phyloP scores from a whole-genome alignment of 306 rosid genomes.

The Ormosia semicastrata region DNA sequence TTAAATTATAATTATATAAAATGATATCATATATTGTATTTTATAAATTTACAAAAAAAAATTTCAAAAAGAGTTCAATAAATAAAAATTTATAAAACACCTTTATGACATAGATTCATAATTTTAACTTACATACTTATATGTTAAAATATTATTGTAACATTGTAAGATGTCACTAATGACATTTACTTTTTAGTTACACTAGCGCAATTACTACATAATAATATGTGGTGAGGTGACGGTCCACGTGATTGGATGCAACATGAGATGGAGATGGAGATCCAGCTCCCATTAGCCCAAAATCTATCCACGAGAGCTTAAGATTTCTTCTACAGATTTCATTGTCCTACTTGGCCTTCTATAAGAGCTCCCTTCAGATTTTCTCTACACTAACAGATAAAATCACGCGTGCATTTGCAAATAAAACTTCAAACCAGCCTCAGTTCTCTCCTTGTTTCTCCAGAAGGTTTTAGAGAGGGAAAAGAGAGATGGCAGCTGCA shows the following conservation, averaged over 20 bases:
- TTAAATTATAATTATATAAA: too few species aligned
- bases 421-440: not conserved
- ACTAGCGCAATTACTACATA: too few species aligned
- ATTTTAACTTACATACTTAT: too few species aligned
- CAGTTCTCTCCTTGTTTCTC: not conserved
- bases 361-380: slow-evolving; percentile 26
- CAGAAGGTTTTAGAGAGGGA: not conserved
- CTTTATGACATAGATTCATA: too few species aligned
- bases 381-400: slow-evolving; percentile 10
- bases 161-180: too few species aligned
- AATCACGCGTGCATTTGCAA: slow-evolving; percentile 9
- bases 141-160: too few species aligned
- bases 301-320: slow-evolving; percentile 57
- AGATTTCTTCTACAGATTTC: slow-evolving; percentile 51
- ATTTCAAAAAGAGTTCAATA: too few species aligned
- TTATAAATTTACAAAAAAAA: too few species aligned
- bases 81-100: too few species aligned
- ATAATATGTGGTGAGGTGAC: not conserved
- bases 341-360: slow-evolving; percentile 51
- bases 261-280: slow-evolving; percentile 37
- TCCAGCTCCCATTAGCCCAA: slow-evolving; percentile 54
- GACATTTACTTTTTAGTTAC: too few species aligned
- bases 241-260: slow-evolving; percentile 49
- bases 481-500: slow-evolving; percentile 60
- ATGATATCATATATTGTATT: too few species aligned